Conservation (phyloP, 768 basidiomycete species). For the Boletus vinaceobasis region DNA sequence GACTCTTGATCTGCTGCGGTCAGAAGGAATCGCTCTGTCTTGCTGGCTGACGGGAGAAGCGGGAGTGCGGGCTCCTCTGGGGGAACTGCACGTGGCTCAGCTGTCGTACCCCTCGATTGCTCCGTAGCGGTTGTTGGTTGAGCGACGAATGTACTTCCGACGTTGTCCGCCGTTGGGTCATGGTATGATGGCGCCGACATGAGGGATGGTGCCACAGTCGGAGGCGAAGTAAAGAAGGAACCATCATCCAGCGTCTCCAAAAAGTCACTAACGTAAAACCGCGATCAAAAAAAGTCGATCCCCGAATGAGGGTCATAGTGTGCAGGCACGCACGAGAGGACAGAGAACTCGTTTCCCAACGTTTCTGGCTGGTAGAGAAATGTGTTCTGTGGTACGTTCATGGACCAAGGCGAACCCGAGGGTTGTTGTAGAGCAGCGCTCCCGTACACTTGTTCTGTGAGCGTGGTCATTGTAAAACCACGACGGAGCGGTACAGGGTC, state of each 20-base stretch:
- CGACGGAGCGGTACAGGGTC: neutral
- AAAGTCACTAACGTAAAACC: slow-evolving; percentile 58
- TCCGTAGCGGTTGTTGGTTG: slow-evolving; percentile 17
- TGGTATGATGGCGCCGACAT: slow-evolving; percentile 40
- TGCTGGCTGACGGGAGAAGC: slow-evolving; percentile 69
- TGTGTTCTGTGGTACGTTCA: slow-evolving; percentile 46
- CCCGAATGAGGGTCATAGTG: neutral
- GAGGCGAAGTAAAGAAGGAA: slow-evolving; percentile 67
- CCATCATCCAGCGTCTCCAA: slow-evolving; percentile 85
- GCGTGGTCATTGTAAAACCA: neutral
- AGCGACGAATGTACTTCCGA: slow-evolving; percentile 13
- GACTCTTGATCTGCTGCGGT: slow-evolving; percentile 94
- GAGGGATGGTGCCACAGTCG: slow-evolving; percentile 46
- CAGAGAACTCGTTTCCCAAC: slow-evolving; percentile 78
- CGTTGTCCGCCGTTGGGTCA: slow-evolving; percentile 7
- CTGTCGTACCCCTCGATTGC: slow-evolving; percentile 19
- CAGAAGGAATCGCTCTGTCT: slow-evolving; percentile 84
- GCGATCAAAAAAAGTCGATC: neutral
- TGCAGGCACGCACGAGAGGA: slow-evolving; percentile 57
- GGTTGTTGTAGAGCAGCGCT: slow-evolving; percentile 17
- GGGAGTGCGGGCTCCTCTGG: slow-evolving; percentile 43
- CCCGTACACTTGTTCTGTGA: slow-evolving; percentile 24
- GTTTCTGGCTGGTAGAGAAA: slow-evolving; percentile 72
- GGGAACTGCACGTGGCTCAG: slow-evolving; percentile 22
- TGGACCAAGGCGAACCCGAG: slow-evolving; percentile 50